Percentiles rank a stretch among this genome's conserved stretches.
These are phyloP conservation scores for Tetrahymena elliotti DNA, from an alignment of 73 alveolate genomes.

Conservation along the genomic window DNA sequence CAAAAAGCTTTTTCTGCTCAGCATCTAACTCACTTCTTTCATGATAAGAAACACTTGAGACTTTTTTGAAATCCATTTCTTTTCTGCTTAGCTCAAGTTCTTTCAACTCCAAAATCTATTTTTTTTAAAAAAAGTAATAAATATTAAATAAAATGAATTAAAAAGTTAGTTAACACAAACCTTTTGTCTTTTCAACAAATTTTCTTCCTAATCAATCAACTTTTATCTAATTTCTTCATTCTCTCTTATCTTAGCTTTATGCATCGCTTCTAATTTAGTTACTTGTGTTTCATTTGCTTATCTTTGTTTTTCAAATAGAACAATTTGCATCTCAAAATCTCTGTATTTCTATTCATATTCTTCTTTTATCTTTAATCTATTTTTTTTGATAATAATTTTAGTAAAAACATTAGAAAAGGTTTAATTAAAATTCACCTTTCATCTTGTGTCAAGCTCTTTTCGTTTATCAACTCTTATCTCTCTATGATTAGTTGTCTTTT, in stretches of 20 bases:
- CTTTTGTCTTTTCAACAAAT: background rate
- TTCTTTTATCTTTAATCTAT: background rate
- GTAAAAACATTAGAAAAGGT: background rate
- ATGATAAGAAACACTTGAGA: background rate
- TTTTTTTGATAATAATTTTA: background rate
- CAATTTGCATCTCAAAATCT: background rate
- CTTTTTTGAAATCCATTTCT: background rate
- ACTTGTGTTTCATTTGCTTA: background rate
- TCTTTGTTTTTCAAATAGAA: background rate
- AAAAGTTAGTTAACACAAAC: background rate
- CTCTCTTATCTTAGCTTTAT: background rate
- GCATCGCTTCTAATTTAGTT: background rate
- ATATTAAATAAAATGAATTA: background rate
- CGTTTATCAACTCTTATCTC: background rate
- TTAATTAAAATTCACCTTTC: background rate
- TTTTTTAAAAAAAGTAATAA: too few species aligned
- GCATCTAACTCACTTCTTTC: background rate
- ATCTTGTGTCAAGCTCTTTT: background rate
- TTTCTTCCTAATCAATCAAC: background rate
- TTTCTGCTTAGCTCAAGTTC: background rate
- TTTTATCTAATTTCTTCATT: background rate
- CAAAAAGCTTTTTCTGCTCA: background rate
- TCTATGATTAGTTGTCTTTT: background rate
- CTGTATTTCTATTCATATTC: background rate
- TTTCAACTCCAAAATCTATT: background rate